Base-by-base conservation (phyloP, 2,329 filamentous ascomycete genomes). In the Colletotrichum lini region DNA sequence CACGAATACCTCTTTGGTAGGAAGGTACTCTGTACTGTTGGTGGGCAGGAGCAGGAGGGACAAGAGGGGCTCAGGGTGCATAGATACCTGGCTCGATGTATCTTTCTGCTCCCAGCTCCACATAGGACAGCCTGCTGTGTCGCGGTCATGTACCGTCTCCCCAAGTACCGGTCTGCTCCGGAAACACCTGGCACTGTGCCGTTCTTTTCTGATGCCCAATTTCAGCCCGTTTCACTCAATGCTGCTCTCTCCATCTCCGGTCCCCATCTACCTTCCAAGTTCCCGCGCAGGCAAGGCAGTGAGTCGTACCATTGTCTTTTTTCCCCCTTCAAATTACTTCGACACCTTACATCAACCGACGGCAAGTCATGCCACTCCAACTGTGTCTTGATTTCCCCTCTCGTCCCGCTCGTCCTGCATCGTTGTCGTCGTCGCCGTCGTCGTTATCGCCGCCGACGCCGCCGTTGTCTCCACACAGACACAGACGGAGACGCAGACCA, bases 301-400 rank as follows among this genome's bases (percentile, higher is more conserved):
- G 2, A 26, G 26, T 16, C 9, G 58, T 40, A 50, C 30, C 21
- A 2, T 49, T 16, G 44, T 61, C 58, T 40, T 38, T 50, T 49
- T 47, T 35, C 30, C 57, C 57, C 35, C 42, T 40, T 49, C 44
- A 59, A 10, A 1, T 9, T 45, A 35, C 26, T 23, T 38, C 26
- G 18, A 38, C 26, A 23, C 47, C 57, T 30, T n/a, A 13, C 23
- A 47, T 42, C 53, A 13, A 12, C 53, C 23, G 53, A 57, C 53
- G 18, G 44, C 38, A 50, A 56, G 47, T 49, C 42, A 58, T 68
- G 40, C 52, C 60, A 58, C 60, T 45, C 52, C 53, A 47, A 9
- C 30, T 35, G 30, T 35, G 8, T 35, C 8, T 35, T 35, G 30
- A 2, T 35, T 35, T 35, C 30, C 30, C 30, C 30, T 35, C 30